phyloP scores from a whole-genome alignment of 306 rosid genomes.

The Dalbergia oliveri region DNA sequence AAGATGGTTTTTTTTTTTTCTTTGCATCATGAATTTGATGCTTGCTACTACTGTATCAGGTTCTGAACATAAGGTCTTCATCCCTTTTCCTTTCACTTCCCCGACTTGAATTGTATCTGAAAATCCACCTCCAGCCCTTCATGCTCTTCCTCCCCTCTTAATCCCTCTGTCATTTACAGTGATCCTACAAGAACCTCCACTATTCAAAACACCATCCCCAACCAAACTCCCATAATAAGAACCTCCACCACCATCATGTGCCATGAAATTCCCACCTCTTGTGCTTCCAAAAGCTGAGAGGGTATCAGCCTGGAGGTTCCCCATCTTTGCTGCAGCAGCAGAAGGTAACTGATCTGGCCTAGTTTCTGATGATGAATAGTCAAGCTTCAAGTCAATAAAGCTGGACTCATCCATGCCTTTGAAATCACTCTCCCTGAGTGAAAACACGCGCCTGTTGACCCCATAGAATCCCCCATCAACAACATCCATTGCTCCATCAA shows the following conservation, averaged over 20 bases:
- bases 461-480: constrained; percentile 57
- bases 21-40: constrained; percentile 29
- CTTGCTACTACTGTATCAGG: constrained; percentile 46
- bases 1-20: neutral
- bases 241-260: constrained; percentile 47
- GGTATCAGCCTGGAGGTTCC: constrained; percentile 41
- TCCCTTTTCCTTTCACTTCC: constrained; percentile 70
- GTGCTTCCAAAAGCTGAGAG: constrained; percentile 71
- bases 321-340: constrained; percentile 55
- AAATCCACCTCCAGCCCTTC: constrained; percentile 95
- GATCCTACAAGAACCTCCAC: constrained; percentile 90
- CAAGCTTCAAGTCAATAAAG: constrained; percentile 91
- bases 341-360: constrained; percentile 57
- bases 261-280: constrained; percentile 59
- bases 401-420: constrained; percentile 88
- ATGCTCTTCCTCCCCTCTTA: constrained; percentile 72
- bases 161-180: constrained; percentile 82
- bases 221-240: neutral
- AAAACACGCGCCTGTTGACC: constrained; percentile 76
- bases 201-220: constrained; percentile 54
- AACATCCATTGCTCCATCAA: constrained; percentile 63
- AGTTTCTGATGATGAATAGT: constrained; percentile 73
- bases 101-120: constrained; percentile 74
- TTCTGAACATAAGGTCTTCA: constrained; percentile 64
- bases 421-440: constrained; percentile 89